Conservation (phyloP, 1,284 basidiomycete genomes). For the Sphagnurus paluster region DNA sequence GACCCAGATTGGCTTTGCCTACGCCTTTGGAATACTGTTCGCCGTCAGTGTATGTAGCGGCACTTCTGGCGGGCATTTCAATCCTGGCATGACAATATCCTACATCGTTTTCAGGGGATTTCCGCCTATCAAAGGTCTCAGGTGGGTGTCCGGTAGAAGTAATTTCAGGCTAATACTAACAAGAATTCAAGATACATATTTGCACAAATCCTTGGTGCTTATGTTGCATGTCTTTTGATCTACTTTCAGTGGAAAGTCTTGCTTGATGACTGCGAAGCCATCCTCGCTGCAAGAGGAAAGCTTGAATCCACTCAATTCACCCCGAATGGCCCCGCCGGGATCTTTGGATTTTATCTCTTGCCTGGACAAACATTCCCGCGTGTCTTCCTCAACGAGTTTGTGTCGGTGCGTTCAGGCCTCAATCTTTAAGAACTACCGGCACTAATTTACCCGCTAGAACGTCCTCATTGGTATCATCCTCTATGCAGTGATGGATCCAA, state of each 20-base stretch:
- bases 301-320: constrained; percentile 52
- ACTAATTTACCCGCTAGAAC: constrained; percentile 43
- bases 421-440: constrained; percentile 8
- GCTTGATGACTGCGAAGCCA: constrained; percentile 44
- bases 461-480: constrained; percentile 61
- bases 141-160: constrained; percentile 33
- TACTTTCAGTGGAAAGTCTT: constrained; percentile 63
- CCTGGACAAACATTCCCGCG: constrained; percentile 52
- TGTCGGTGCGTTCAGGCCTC: constrained; percentile 43
- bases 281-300: constrained; percentile 41
- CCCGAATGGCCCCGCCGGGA: constrained; percentile 60
- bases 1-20: constrained; percentile 62
- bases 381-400: constrained; percentile 66
- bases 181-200: constrained; percentile 53
- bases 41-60: constrained; percentile 52
- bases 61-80: constrained; percentile 68
- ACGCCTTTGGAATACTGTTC: constrained; percentile 62
- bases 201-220: constrained; percentile 63
- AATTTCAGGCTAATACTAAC: not conserved
- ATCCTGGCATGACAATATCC: constrained; percentile 59
- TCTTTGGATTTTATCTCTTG: constrained; percentile 53
- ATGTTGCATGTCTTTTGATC: constrained; percentile 56
- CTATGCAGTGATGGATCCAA: constrained; percentile 63
- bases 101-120: constrained; percentile 55
- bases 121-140: constrained; percentile 50